Conservation (phyloP, 1,139 yeast species). For the Yamadazyma mexicana region DNA sequence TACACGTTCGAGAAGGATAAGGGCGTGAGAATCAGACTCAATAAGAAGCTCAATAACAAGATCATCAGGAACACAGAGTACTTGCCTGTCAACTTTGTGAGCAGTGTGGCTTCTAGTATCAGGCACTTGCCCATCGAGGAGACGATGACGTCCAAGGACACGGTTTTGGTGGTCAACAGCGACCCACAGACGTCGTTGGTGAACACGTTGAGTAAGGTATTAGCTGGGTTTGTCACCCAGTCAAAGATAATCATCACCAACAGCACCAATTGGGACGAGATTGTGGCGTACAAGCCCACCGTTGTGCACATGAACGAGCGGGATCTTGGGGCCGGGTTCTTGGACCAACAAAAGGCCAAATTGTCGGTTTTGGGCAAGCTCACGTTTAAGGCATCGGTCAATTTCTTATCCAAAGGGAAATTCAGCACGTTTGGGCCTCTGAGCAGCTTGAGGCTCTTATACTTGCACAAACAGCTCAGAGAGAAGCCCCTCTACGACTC, state of each 20-base stretch:
- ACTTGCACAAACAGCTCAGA: constrained; percentile 28
- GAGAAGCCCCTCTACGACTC: constrained; percentile 20
- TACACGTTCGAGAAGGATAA: constrained; percentile 37
- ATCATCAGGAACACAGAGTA: constrained; percentile 35
- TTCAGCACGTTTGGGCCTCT: constrained; percentile 15
- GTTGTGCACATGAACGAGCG: constrained; percentile 22
- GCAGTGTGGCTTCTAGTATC: constrained; percentile 61
- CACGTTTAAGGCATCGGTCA: constrained; percentile 19
- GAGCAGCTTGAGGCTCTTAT: constrained; percentile 38
- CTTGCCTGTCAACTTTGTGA: constrained; percentile 62
- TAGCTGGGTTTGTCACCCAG: constrained; percentile 30
- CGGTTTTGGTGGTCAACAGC: constrained; percentile 37
- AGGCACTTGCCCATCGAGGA: constrained; percentile 56
- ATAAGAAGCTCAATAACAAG: constrained; percentile 20
- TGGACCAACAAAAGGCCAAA: constrained; percentile 5
- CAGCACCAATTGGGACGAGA: constrained; percentile 6
- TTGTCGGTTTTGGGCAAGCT: constrained; percentile 17
- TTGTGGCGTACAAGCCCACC: constrained; percentile 22
- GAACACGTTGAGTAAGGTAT: constrained; percentile 29
- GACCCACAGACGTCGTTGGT: constrained; percentile 17
- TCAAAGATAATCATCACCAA: constrained; percentile 19
- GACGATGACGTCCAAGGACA: constrained; percentile 40
- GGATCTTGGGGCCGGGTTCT: not conserved
- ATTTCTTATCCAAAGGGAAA: constrained; percentile 30
- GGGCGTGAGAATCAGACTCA: constrained; percentile 36